These are phyloP conservation scores for Cladosporium sp. DNA, from an alignment of 2,329 filamentous ascomycete genomes.

Conservation along the genomic window DNA sequence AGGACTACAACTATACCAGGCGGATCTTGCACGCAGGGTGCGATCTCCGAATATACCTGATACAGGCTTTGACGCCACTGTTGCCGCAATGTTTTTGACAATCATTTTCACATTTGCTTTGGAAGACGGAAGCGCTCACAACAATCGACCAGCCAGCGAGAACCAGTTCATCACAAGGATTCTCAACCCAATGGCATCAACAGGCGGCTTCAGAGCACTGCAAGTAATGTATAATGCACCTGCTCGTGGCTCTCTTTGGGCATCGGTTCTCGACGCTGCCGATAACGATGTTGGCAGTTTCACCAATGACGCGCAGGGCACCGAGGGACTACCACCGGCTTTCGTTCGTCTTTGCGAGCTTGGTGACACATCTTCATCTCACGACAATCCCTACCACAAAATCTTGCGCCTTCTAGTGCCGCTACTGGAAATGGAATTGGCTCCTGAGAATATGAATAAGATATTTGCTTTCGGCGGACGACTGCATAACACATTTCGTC, in stretches of 20 bases:
- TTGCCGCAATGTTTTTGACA: slow-evolving; percentile 19
- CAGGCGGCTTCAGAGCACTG: slow-evolving; percentile 17
- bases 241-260: slow-evolving; percentile 13
- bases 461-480: slow-evolving; percentile 20
- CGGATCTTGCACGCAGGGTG: slow-evolving; percentile 8
- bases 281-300: slow-evolving; percentile 15
- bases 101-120: slow-evolving; percentile 19
- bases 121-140: slow-evolving; percentile 10
- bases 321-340: slow-evolving; percentile 15
- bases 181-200: slow-evolving; percentile 16
- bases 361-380: slow-evolving; percentile 11
- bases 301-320: slow-evolving; percentile 12
- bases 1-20: slow-evolving; percentile 18
- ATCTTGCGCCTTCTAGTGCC: slow-evolving; percentile 19
- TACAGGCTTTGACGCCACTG: slow-evolving; percentile 14
- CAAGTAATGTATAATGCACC: not conserved
- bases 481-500: slow-evolving; percentile 12
- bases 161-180: slow-evolving; percentile 7
- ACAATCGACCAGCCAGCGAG: not conserved
- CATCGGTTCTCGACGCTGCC: slow-evolving; percentile 10
- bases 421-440: slow-evolving; percentile 14
- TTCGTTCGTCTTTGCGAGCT: slow-evolving; percentile 21
- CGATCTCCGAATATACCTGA: not conserved
- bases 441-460: slow-evolving; percentile 15
- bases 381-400: slow-evolving; percentile 17